phyloP scores from a whole-genome alignment of 306 rosid genomes.

The Cucumis sativus region DNA sequence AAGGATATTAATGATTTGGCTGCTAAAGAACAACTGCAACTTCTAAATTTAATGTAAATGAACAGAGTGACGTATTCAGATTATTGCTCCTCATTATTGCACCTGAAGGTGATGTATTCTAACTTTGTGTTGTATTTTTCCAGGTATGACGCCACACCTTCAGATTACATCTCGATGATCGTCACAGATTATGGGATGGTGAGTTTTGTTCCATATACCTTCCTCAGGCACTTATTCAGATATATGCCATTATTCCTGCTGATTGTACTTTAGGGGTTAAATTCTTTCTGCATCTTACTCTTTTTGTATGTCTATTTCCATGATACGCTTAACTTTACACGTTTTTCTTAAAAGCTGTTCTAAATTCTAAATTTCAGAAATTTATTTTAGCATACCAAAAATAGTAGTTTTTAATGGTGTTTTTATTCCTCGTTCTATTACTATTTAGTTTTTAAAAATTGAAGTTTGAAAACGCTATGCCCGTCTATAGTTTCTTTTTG shows the following conservation, averaged over 20 bases:
- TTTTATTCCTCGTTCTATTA: too few species aligned
- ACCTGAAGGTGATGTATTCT: neutral
- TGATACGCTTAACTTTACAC: too few species aligned
- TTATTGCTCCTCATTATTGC: neutral
- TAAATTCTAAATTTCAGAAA: neutral
- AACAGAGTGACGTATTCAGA: neutral
- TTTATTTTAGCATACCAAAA: too few species aligned
- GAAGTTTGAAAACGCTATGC: too few species aligned
- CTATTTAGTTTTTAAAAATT: too few species aligned
- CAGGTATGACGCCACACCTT: slow-evolving; percentile 85
- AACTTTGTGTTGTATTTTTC: neutral
- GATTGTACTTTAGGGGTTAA: neutral
- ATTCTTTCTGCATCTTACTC: neutral
- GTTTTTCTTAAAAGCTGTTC: neutral
- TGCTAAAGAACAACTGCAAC: slow-evolving; percentile 45
- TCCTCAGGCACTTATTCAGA: neutral
- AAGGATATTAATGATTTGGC: slow-evolving; percentile 43
- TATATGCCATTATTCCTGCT: neutral
- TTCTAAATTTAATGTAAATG: slow-evolving; percentile 59
- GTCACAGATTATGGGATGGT: slow-evolving; percentile 96
- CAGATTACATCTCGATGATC: slow-evolving; percentile 71
- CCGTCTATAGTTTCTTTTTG: too few species aligned
- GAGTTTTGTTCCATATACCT: neutral
- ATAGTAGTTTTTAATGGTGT: neutral
- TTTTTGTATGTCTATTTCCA: neutral